These are phyloP conservation scores for Xerocomus brunneocitrinus DNA, from an alignment of 768 basidiomycete species.

Conservation along the genomic window DNA sequence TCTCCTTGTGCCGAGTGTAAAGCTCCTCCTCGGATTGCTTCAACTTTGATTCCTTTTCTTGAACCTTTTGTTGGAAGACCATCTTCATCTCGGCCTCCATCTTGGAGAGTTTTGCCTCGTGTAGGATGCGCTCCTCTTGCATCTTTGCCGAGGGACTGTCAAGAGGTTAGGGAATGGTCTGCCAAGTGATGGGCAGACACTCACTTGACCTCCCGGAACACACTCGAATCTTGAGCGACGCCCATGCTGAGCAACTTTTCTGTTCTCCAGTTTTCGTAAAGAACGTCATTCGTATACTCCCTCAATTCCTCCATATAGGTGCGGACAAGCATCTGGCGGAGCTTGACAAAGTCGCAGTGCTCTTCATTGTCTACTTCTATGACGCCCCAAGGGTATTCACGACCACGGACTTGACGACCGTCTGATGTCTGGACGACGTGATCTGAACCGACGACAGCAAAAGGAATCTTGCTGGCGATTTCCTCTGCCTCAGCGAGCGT, in stretches of 20 bases:
- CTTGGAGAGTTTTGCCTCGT: constrained; percentile 97
- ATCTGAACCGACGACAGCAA: constrained; percentile 96
- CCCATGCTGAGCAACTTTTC: constrained; percentile 97
- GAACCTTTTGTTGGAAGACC: constrained; percentile 99
- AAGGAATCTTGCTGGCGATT: constrained; percentile 97
- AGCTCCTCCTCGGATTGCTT: constrained; percentile 99
- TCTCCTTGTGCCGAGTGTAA: constrained; percentile 97
- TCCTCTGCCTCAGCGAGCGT: constrained; percentile 96
- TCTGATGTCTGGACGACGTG: constrained; percentile 75
- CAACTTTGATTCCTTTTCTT: constrained; percentile 98
- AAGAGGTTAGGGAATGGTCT: constrained; percentile 10
- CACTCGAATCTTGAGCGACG: constrained; percentile 93
- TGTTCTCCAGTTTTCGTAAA: constrained; percentile 98
- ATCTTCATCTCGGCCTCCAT: constrained; percentile 99
- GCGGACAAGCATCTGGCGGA: constrained; percentile 97
- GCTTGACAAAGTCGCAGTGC: constrained; percentile 99
- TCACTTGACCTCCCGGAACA: constrained; percentile 99
- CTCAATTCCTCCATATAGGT: constrained; percentile 99
- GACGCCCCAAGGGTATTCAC: constrained; percentile 96
- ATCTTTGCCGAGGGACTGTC: constrained; percentile 88
- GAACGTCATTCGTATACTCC: constrained; percentile 91
- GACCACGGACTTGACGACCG: constrained; percentile 90
- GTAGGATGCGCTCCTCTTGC: constrained; percentile 92
- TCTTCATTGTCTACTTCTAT: constrained; percentile 99
- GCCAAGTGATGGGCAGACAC: constrained; percentile 27